phyloP scores from a whole-genome alignment of 176 grass and related monocot species.

The Triticum urartu region DNA sequence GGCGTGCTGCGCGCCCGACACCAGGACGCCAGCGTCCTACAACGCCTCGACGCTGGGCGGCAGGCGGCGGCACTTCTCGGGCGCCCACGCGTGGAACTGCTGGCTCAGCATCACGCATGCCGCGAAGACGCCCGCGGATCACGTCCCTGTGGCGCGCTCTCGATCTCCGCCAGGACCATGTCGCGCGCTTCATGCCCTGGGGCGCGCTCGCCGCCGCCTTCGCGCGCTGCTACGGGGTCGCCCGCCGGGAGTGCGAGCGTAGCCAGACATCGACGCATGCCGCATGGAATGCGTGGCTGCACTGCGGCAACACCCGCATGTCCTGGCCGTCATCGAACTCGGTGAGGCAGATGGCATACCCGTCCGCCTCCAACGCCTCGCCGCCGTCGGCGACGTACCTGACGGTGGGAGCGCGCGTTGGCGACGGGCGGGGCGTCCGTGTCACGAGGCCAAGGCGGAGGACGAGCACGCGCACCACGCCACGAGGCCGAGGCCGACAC shows the following conservation, averaged over 20 bases:
- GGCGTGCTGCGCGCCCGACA: conserved; percentile 60
- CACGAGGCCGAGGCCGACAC: no score
- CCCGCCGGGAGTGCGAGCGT: background rate
- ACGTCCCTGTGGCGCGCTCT: conserved; percentile 61
- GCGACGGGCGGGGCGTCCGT: no score
- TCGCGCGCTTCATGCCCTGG: conserved; percentile 86
- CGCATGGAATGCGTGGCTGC: no score
- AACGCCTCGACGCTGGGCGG: conserved; percentile 55
- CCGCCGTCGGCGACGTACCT: no score
- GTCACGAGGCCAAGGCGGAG: no score
- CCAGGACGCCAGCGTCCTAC: conserved; percentile 71
- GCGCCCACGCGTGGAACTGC: conserved; percentile 91
- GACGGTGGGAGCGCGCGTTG: no score
- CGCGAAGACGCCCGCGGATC: conserved; percentile 41
- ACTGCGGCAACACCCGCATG: no score
- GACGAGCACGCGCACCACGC: no score
- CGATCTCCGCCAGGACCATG: conserved; percentile 61
- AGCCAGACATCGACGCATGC: no score
- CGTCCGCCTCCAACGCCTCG: no score
- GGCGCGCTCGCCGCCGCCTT: conserved; percentile 42
- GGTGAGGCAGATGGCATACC: no score
- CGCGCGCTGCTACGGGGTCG: conserved; percentile 21
- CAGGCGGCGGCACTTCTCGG: conserved; percentile 59
- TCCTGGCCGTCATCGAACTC: no score
- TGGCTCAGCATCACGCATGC: conserved; percentile 75